Evolutionary conservation across 2,329 filamentous ascomycete genomes (phyloP).

Genomic region (Colletotrichum nymphaeae): DNA sequence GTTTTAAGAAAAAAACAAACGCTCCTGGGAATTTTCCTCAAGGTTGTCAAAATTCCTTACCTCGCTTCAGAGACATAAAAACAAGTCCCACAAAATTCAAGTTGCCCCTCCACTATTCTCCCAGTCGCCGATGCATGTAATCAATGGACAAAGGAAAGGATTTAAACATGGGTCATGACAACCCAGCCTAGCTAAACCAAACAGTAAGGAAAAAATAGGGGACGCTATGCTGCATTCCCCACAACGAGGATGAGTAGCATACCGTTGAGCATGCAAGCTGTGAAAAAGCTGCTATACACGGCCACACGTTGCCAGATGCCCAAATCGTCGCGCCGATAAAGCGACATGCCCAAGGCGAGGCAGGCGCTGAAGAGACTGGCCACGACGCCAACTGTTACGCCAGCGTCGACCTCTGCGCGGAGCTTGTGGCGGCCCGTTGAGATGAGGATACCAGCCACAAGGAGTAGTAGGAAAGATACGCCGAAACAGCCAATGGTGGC

Average conservation of each 20-base stretch:
- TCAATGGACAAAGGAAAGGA: constrained; percentile 4
- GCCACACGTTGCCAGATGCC: constrained; percentile 55
- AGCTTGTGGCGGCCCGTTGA: constrained; percentile 75
- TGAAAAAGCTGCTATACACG: constrained; percentile 50
- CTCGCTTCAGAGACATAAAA: neutral
- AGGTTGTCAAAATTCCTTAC: constrained; percentile 19
- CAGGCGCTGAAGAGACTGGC: constrained; percentile 74
- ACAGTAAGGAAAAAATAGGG: neutral
- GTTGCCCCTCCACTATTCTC: neutral
- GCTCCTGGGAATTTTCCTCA: constrained; percentile 6
- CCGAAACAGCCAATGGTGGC: constrained; percentile 65
- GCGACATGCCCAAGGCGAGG: constrained; percentile 68
- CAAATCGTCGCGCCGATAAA: constrained; percentile 61
- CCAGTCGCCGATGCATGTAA: constrained; percentile 10
- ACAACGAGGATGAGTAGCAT: constrained; percentile 56
- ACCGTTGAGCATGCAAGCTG: constrained; percentile 54
- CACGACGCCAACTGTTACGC: constrained; percentile 76
- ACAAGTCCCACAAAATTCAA: constrained; percentile 20
- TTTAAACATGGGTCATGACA: neutral
- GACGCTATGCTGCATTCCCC: constrained; percentile 48
- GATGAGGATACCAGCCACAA: constrained; percentile 74
- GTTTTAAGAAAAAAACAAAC: constrained; percentile 12
- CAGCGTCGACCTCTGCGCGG: constrained; percentile 78
- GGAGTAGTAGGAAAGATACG: constrained; percentile 71
- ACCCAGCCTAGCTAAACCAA: neutral